Percentiles rank a stretch among this genome's conserved stretches.
Evolutionary conservation across 805 yeast species (phyloP).

Genomic region (Zygoascus ofunaensis): DNA sequence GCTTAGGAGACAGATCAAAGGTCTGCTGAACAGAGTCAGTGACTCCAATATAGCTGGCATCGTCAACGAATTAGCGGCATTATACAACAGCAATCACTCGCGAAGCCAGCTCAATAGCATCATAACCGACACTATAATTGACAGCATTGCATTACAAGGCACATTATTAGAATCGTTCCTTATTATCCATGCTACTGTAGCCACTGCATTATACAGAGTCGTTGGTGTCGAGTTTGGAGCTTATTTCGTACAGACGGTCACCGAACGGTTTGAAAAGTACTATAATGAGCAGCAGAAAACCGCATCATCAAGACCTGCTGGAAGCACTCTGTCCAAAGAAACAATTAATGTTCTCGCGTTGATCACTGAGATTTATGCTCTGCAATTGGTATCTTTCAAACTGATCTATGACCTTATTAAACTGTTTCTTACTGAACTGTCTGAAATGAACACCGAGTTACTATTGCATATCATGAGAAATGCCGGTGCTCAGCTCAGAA

Average conservation of each 20-base stretch:
- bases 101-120: slow-evolving; percentile 72
- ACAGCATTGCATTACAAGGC: slow-evolving; percentile 54
- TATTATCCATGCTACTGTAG: slow-evolving; percentile 66
- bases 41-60: slow-evolving; percentile 73
- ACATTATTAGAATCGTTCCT: slow-evolving; percentile 71
- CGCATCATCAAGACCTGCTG: slow-evolving; percentile 30
- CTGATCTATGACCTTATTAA: slow-evolving; percentile 70
- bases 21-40: slow-evolving; percentile 79
- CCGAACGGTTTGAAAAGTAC: slow-evolving; percentile 52
- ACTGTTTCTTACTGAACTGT: slow-evolving; percentile 40
- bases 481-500: slow-evolving; percentile 75
- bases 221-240: slow-evolving; percentile 90
- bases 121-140: slow-evolving; percentile 53
- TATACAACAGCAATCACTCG: slow-evolving; percentile 59
- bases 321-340: not conserved
- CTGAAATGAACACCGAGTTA: slow-evolving; percentile 69
- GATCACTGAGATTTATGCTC: slow-evolving; percentile 64
- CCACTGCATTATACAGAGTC: slow-evolving; percentile 67
- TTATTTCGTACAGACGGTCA: slow-evolving; percentile 62
- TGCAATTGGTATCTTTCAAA: slow-evolving; percentile 65
- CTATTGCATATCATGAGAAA: slow-evolving; percentile 61
- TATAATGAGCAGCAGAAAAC: slow-evolving; percentile 31
- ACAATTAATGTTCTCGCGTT: slow-evolving; percentile 54
- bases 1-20: slow-evolving; percentile 59
- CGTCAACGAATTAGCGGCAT: slow-evolving; percentile 53